Conservation (phyloP, 2,329 filamentous ascomycete species). For the Mollisiaceae sp. region DNA sequence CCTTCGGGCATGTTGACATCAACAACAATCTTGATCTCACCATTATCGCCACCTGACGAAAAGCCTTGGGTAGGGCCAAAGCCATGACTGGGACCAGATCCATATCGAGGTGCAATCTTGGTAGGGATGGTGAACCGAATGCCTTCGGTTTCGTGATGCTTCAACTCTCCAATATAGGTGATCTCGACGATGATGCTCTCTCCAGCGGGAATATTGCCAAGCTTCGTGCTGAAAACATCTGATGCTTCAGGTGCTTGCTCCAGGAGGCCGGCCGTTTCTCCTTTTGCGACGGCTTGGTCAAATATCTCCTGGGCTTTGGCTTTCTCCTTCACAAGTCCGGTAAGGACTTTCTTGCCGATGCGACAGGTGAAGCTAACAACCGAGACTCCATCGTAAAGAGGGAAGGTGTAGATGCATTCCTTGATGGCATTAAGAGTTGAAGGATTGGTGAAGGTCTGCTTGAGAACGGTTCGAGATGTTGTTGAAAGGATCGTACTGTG, state of each 20-base stretch:
- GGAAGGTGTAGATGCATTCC: conserved; percentile 70
- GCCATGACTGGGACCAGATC: conserved; percentile 43
- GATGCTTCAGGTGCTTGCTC: conserved; percentile 63
- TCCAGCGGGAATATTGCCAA: conserved; percentile 69
- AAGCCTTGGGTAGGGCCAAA: not conserved
- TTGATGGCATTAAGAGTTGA: conserved; percentile 49
- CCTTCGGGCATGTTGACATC: conserved; percentile 63
- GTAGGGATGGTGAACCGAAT: conserved; percentile 73
- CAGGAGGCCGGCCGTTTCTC: conserved; percentile 68
- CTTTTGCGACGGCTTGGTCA: conserved; percentile 59
- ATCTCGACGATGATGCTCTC: conserved; percentile 64
- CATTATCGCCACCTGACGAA: conserved; percentile 12
- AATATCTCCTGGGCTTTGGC: conserved; percentile 65
- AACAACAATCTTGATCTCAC: conserved; percentile 52
- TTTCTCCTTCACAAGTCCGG: conserved; percentile 70
- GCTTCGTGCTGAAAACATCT: conserved; percentile 70
- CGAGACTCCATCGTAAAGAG: conserved; percentile 73
- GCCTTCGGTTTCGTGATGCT: conserved; percentile 73
- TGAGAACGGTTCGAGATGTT: conserved; percentile 52
- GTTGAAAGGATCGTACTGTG: conserved; percentile 66
- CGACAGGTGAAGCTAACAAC: conserved; percentile 71
- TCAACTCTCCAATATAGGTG: conserved; percentile 71
- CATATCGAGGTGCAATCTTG: conserved; percentile 70
- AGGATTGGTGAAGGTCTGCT: conserved; percentile 67
- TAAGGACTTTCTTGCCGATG: conserved; percentile 63